phyloP scores from a whole-genome alignment of 1,284 basidiomycete species.

The Schizophyllum amplum region DNA sequence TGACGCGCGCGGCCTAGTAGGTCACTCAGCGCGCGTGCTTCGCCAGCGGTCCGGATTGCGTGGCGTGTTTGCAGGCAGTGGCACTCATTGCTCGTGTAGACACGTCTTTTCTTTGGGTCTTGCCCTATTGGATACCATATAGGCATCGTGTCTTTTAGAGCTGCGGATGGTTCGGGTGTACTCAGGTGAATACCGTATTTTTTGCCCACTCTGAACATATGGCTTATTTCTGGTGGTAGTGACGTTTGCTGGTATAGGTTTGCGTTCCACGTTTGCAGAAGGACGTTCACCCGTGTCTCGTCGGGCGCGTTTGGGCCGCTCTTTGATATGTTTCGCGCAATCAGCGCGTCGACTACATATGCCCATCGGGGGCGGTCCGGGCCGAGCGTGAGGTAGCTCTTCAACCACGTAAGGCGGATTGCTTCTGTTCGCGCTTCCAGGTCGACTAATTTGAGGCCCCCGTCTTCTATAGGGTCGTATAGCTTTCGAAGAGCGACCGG shows the following conservation, averaged over 20 bases:
- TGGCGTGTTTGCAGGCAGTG: too few relatives aligned
- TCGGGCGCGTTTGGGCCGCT: background rate
- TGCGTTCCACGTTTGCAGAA: background rate
- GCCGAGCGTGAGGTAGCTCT: slow-evolving; percentile 8
- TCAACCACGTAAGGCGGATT: slow-evolving; percentile 10
- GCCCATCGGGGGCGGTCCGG: slow-evolving; percentile 10
- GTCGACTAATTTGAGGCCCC: slow-evolving; percentile 11
- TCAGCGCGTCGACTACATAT: slow-evolving; percentile 7
- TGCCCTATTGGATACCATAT: background rate
- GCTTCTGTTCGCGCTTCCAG: slow-evolving; percentile 14
- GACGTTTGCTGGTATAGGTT: background rate
- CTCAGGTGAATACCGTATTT: background rate
- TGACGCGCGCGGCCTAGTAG: too few relatives aligned
- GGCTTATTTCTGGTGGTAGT: background rate
- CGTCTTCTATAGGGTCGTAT: slow-evolving; percentile 5
- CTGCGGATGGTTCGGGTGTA: background rate
- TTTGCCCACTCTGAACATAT: background rate
- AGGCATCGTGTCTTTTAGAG: background rate
- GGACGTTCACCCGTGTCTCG: background rate
- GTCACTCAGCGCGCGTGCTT: too few relatives aligned
- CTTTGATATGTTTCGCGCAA: background rate
- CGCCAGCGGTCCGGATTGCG: too few relatives aligned
- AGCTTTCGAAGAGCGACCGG: slow-evolving; percentile 3
- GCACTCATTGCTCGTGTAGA: background rate
- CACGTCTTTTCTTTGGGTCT: background rate